Conservation (phyloP, 805 yeast species). For the Pichia rugopelliculosa region DNA sequence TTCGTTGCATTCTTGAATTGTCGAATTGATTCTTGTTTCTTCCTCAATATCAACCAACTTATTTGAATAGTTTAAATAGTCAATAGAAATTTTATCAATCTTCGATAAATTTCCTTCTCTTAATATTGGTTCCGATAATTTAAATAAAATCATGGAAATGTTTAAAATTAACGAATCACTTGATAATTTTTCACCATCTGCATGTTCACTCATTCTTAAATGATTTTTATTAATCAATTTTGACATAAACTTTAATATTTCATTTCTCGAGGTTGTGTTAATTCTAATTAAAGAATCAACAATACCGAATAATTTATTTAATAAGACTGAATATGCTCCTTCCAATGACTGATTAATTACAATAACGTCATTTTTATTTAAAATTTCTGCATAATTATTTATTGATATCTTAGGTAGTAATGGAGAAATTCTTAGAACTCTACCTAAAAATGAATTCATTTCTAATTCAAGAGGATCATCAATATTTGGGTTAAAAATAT, state of each 20-base stretch:
- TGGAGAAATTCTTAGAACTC: conserved; percentile 71
- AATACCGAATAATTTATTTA: conserved; percentile 61
- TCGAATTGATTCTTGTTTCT: conserved; percentile 78
- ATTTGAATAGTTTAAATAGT: conserved; percentile 51
- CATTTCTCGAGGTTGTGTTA: conserved; percentile 54
- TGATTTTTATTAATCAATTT: conserved; percentile 75
- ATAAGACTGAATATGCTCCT: conserved; percentile 50
- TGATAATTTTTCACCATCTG: conserved; percentile 57
- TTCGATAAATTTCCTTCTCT: conserved; percentile 48
- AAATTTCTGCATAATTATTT: conserved; percentile 34
- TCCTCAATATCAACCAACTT: conserved; percentile 59
- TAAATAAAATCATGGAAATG: conserved; percentile 56
- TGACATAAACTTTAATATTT: conserved; percentile 61
- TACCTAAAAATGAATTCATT: conserved; percentile 62
- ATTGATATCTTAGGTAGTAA: conserved; percentile 45
- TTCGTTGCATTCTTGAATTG: conserved; percentile 59
- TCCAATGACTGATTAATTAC: conserved; percentile 53
- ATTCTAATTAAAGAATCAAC: conserved; percentile 72
- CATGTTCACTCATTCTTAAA: conserved; percentile 79
- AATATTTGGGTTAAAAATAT: conserved; percentile 43
- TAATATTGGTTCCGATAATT: conserved; percentile 77
- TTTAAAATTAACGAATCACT: conserved; percentile 80
- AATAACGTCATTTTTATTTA: conserved; percentile 37
- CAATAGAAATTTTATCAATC: conserved; percentile 67
- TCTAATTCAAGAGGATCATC: conserved; percentile 48